Percentiles rank a stretch among this genome's conserved stretches.
Evolutionary conservation across 768 basidiomycete genomes (phyloP).

Genomic region (Hortiboletus flavorubellus): DNA sequence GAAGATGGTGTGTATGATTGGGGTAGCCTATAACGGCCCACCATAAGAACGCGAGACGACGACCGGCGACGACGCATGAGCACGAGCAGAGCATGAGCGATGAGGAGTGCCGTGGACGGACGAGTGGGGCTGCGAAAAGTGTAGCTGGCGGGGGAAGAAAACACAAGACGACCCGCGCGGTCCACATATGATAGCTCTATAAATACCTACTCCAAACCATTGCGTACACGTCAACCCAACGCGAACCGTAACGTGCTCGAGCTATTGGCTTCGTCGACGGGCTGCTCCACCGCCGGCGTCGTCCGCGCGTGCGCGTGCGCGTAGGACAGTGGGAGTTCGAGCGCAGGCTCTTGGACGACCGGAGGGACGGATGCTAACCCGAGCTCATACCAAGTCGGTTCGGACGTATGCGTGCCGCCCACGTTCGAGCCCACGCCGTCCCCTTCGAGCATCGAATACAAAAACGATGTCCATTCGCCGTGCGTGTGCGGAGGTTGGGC

Average conservation of each 20-base stretch:
- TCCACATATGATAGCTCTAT: slow-evolving; percentile 25
- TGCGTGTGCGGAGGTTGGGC: slow-evolving; percentile 7
- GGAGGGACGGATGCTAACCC: slow-evolving; percentile 20
- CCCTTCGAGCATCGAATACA: slow-evolving; percentile 34
- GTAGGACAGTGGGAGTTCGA: slow-evolving; percentile 16
- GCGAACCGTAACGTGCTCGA: slow-evolving; percentile 33
- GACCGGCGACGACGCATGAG: slow-evolving; percentile 5
- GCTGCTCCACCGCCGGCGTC: slow-evolving; percentile 6
- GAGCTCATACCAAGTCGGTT: slow-evolving; percentile 30
- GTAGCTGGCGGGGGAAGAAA: background rate
- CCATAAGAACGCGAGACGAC: slow-evolving; percentile 7
- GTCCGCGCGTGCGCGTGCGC: background rate
- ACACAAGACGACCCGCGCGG: background rate
- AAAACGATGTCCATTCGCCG: slow-evolving; percentile 33
- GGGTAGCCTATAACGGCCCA: slow-evolving; percentile 8
- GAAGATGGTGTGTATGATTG: slow-evolving; percentile 1
- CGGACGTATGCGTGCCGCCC: slow-evolving; percentile 6
- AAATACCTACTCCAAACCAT: slow-evolving; percentile 17
- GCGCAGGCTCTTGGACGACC: slow-evolving; percentile 2
- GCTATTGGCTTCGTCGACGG: slow-evolving; percentile 22
- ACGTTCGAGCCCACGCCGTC: slow-evolving; percentile 18
- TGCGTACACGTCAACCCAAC: slow-evolving; percentile 18
- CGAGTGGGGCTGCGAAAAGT: background rate
- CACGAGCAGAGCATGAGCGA: background rate
- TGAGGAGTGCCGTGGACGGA: background rate